Evolutionary conservation across 768 basidiomycete genomes (phyloP).

Genomic region (Tremella fuciformis): DNA sequence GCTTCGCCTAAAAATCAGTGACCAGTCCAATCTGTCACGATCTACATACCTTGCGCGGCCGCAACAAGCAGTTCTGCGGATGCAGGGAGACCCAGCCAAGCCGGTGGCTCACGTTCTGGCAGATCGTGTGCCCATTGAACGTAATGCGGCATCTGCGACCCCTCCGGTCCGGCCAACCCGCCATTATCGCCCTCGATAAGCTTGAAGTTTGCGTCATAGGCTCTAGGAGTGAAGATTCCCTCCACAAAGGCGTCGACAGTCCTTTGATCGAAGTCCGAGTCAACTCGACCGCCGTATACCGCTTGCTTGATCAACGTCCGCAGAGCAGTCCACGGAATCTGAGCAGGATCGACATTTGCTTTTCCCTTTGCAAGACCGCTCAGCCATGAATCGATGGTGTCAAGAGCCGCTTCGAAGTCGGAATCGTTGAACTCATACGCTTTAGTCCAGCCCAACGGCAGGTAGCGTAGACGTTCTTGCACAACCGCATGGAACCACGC

Average conservation of each 20-base stretch:
- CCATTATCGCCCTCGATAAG: conserved; percentile 62
- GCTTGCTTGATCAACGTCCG: conserved; percentile 90
- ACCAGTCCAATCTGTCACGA: background rate
- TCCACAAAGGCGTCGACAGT: conserved; percentile 93
- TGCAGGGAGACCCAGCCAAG: conserved; percentile 89
- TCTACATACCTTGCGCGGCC: conserved; percentile 70
- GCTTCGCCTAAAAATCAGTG: conserved; percentile 33
- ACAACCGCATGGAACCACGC: conserved; percentile 99
- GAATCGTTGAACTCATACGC: conserved; percentile 98
- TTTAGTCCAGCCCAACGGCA: conserved; percentile 94
- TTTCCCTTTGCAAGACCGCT: conserved; percentile 74
- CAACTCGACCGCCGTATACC: conserved; percentile 89
- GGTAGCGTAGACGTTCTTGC: conserved; percentile 93
- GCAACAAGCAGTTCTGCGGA: conserved; percentile 91
- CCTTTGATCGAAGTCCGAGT: conserved; percentile 91
- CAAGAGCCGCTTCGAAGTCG: conserved; percentile 87
- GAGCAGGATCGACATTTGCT: conserved; percentile 84
- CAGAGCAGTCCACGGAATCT: conserved; percentile 94
- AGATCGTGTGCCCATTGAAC: conserved; percentile 80
- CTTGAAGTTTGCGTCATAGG: conserved; percentile 91
- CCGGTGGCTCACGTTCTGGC: conserved; percentile 88
- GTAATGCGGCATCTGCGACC: conserved; percentile 89
- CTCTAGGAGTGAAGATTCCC: conserved; percentile 74
- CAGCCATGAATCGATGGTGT: conserved; percentile 90
- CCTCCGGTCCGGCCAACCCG: conserved; percentile 66